Evolutionary conservation across 2,329 filamentous ascomycete genomes (phyloP).

Genomic region (Fusarium veterinarium): DNA sequence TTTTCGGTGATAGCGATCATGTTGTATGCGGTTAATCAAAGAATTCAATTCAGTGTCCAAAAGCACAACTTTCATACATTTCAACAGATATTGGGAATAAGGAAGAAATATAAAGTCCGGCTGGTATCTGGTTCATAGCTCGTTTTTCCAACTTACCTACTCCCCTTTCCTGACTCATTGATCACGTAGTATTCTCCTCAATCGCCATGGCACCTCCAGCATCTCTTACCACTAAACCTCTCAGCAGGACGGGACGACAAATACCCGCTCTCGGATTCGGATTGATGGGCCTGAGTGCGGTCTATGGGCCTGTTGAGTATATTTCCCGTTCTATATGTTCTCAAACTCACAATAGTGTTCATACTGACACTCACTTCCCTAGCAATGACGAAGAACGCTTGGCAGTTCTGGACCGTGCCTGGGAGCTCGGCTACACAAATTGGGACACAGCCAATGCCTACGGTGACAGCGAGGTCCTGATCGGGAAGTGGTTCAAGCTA

Average conservation of each 20-base stretch:
- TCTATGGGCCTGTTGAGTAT: not conserved
- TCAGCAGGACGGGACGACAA: not conserved
- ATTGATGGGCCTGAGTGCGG: not conserved
- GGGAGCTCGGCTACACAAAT: not conserved
- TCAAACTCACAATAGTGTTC: accelerated
- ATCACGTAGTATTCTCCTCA: accelerated
- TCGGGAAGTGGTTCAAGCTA: not conserved
- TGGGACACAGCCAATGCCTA: not conserved
- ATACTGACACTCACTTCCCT: not conserved
- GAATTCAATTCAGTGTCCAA: accelerated
- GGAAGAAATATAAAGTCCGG: not conserved
- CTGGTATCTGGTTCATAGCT: accelerated
- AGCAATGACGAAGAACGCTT: not conserved
- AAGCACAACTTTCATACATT: too few species aligned
- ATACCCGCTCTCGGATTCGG: not conserved
- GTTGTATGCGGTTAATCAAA: not conserved
- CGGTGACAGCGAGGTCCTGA: not conserved
- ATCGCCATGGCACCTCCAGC: not conserved
- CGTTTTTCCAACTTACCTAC: accelerated
- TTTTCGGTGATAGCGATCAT: not conserved
- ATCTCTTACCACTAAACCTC: not conserved
- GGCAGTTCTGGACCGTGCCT: not conserved
- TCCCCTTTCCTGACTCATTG: not conserved
- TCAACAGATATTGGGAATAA: not conserved
- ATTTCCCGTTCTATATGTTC: accelerated